Evolutionary conservation across 805 yeast species (phyloP).

Genomic region (Candida maesae): DNA sequence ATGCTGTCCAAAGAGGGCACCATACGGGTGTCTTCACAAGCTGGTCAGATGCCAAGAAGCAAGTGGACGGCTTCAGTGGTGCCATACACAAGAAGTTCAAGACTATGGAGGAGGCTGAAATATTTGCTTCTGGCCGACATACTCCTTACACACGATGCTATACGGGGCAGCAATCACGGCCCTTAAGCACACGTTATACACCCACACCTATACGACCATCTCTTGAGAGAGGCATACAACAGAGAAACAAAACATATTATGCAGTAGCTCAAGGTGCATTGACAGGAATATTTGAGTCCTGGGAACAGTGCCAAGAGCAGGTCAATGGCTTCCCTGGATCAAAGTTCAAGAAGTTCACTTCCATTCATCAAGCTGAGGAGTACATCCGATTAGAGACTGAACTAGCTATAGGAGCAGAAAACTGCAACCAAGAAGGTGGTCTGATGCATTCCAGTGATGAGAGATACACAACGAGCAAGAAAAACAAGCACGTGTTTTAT

Average conservation of each 20-base stretch:
- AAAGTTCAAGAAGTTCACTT: slow-evolving; percentile 39
- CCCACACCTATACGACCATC: background rate
- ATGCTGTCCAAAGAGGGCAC: slow-evolving; percentile 39
- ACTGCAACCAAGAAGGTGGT: too few relatives aligned
- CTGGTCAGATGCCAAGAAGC: slow-evolving; percentile 56
- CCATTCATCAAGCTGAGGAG: slow-evolving; percentile 42
- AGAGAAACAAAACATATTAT: slow-evolving; percentile 31
- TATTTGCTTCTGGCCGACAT: too few relatives aligned
- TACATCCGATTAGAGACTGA: too few relatives aligned
- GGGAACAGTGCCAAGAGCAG: slow-evolving; percentile 54
- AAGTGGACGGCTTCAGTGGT: slow-evolving; percentile 43
- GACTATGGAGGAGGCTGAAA: background rate
- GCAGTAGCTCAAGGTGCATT: slow-evolving; percentile 53
- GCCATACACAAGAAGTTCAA: slow-evolving; percentile 38
- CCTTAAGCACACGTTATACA: background rate
- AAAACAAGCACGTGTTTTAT: slow-evolving; percentile 16
- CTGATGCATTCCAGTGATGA: too few relatives aligned
- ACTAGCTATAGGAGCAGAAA: too few relatives aligned
- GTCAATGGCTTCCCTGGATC: slow-evolving; percentile 41
- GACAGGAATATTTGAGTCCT: slow-evolving; percentile 54
- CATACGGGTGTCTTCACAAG: slow-evolving; percentile 36
- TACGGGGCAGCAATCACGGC: too few relatives aligned
- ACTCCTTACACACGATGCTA: too few relatives aligned
- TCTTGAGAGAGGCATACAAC: background rate
- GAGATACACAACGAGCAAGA: too few relatives aligned